phyloP scores from a whole-genome alignment of 768 basidiomycete genomes.

The Suillus bovinus region DNA sequence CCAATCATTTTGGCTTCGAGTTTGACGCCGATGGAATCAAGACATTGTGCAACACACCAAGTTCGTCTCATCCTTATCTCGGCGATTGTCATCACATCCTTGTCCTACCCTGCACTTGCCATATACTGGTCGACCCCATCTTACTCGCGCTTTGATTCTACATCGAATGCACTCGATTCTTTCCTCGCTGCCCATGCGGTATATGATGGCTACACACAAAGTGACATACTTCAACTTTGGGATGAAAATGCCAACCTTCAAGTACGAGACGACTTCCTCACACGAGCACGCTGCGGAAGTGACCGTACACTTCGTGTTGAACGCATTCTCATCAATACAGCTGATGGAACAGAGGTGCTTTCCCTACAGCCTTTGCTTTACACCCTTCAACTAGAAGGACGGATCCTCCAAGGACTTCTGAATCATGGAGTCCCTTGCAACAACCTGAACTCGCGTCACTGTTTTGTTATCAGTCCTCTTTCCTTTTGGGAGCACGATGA shows the following conservation, averaged over 20 bases:
- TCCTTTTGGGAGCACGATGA: constrained; percentile 74
- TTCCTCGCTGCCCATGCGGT: constrained; percentile 55
- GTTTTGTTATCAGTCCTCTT: constrained; percentile 73
- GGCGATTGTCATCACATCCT: constrained; percentile 82
- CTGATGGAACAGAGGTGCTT: constrained; percentile 50
- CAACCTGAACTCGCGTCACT: constrained; percentile 49
- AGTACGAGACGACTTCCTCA: constrained; percentile 67
- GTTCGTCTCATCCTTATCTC: constrained; percentile 88
- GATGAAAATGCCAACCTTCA: constrained; percentile 61
- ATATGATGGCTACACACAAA: constrained; percentile 53
- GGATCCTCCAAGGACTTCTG: constrained; percentile 47
- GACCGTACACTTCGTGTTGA: constrained; percentile 76
- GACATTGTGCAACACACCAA: constrained; percentile 89
- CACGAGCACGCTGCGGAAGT: constrained; percentile 68
- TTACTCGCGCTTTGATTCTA: constrained; percentile 53
- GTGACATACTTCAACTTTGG: constrained; percentile 75
- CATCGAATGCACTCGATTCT: constrained; percentile 60
- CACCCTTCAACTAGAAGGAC: constrained; percentile 62
- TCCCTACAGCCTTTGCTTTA: constrained; percentile 62
- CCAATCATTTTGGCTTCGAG: constrained; percentile 5
- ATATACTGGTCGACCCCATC: constrained; percentile 77
- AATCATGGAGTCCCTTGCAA: constrained; percentile 53
- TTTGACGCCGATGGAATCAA: constrained; percentile 30
- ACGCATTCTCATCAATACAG: constrained; percentile 57
- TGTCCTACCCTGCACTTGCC: constrained; percentile 89